These are phyloP conservation scores for Tetrapyrgos nigripes DNA, from an alignment of 1,284 basidiomycete genomes.

Conservation along the genomic window DNA sequence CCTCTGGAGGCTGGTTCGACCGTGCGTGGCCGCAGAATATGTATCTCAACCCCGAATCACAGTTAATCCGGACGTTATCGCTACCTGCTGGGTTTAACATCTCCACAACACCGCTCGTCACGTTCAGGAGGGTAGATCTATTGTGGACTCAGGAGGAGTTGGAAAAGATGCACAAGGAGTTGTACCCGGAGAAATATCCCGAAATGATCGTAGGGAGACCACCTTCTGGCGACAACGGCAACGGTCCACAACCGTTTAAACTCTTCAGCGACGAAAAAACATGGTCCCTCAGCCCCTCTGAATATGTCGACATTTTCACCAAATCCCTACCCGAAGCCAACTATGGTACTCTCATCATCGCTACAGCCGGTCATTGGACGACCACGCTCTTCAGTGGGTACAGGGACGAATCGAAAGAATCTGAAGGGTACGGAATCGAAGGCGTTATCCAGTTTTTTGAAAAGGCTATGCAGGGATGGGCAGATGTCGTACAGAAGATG, in stretches of 20 bases:
- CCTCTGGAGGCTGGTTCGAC: slow-evolving; percentile 57
- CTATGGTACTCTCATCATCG: slow-evolving; percentile 64
- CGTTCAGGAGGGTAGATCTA: slow-evolving; percentile 68
- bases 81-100: slow-evolving; percentile 62
- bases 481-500: slow-evolving; percentile 51
- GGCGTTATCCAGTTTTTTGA: slow-evolving; percentile 60
- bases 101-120: slow-evolving; percentile 61
- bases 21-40: slow-evolving; percentile 68
- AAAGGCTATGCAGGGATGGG: slow-evolving; percentile 60
- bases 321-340: slow-evolving; percentile 51
- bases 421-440: slow-evolving; percentile 52
- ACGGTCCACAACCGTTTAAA: slow-evolving; percentile 24
- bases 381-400: slow-evolving; percentile 58
- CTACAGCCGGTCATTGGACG: slow-evolving; percentile 74
- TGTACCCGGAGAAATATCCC: slow-evolving; percentile 28
- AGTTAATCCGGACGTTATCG: slow-evolving; percentile 45
- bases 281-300: slow-evolving; percentile 58
- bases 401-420: slow-evolving; percentile 33
- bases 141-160: slow-evolving; percentile 59
- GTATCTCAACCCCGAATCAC: slow-evolving; percentile 61
- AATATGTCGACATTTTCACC: slow-evolving; percentile 59
- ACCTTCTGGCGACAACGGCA: neutral
- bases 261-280: slow-evolving; percentile 61
- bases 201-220: too few relatives aligned
- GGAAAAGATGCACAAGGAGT: slow-evolving; percentile 44